These are phyloP conservation scores for Paecilomyces sp. DNA, from an alignment of 2,329 filamentous ascomycete genomes.

Conservation along the genomic window DNA sequence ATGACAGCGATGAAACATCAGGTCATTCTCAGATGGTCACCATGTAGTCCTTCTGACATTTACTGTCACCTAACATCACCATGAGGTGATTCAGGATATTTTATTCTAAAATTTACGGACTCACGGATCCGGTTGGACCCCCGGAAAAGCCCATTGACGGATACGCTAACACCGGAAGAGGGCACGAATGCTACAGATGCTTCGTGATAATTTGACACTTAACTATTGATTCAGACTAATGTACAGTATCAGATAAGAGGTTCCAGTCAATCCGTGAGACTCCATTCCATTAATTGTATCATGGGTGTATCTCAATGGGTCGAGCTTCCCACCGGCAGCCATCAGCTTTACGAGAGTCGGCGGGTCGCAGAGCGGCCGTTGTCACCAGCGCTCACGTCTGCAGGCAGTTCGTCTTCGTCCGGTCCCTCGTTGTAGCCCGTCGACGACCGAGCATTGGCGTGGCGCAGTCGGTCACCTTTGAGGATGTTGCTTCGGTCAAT, in stretches of 20 bases:
- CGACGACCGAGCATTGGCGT: slow-evolving; percentile 6
- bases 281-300: neutral
- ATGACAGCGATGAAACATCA: neutral
- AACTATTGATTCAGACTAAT: neutral
- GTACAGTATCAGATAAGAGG: neutral
- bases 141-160: neutral
- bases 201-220: neutral
- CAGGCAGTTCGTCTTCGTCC: slow-evolving; percentile 9
- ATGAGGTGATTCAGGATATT: neutral
- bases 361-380: slow-evolving; percentile 3
- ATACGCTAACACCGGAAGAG: neutral
- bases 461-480: slow-evolving; percentile 9
- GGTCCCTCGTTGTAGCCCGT: slow-evolving; percentile 11
- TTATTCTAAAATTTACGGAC: neutral
- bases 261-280: neutral
- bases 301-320: neutral
- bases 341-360: neutral
- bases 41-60: neutral
- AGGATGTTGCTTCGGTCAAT: slow-evolving; percentile 11
- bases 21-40: too few species aligned
- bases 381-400: slow-evolving; percentile 1
- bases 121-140: too few species aligned
- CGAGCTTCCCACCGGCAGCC: neutral
- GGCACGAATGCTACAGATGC: neutral
- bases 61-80: neutral